A percentile compares a stretch with the other conserved stretches of the same genome.
These are phyloP conservation scores for Handroanthus guayacan DNA, from an alignment of 257 asterid genomes.

Conservation along the genomic window DNA sequence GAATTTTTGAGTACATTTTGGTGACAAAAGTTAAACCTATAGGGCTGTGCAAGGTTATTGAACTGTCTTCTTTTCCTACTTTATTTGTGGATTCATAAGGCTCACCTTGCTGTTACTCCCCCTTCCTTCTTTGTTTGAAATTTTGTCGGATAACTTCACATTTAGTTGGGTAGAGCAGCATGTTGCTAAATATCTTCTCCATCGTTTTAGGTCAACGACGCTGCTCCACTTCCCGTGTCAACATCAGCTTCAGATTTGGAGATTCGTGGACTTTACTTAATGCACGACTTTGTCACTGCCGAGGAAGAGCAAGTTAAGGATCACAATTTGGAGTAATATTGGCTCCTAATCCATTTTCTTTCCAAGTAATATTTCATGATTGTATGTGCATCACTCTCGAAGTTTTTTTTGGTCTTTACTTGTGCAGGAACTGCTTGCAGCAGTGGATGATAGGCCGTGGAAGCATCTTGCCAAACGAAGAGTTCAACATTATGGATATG, in stretches of 20 bases:
- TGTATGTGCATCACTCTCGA: neutral
- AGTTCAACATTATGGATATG: conserved; percentile 96
- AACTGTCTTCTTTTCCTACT: neutral
- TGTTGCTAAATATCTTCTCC: conserved; percentile 15
- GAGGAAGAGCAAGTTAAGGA: conserved; percentile 86
- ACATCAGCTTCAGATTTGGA: conserved; percentile 72
- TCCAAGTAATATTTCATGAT: neutral
- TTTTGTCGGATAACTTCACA: neutral
- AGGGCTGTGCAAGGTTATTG: neutral
- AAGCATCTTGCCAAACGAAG: conserved; percentile 89
- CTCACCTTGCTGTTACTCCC: neutral
- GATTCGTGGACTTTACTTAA: conserved; percentile 82
- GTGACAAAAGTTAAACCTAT: conserved; percentile 14
- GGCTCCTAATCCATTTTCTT: conserved; percentile 26
- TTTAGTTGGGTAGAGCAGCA: neutral
- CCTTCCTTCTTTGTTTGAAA: neutral
- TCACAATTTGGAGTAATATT: conserved; percentile 35
- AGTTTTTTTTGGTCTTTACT: conserved; percentile 18
- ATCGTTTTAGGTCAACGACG: conserved; percentile 49
- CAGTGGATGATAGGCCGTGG: conserved; percentile 82
- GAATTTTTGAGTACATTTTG: conserved; percentile 20
- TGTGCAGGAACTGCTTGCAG: conserved; percentile 79
- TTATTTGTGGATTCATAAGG: neutral
- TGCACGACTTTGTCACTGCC: conserved; percentile 71
- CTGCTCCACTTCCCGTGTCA: conserved; percentile 62